A percentile compares a stretch with the other conserved stretches of the same genome.
These are phyloP conservation scores for Tanacetum coccineum DNA, from an alignment of 129 eudicot genomes.

Conservation along the genomic window DNA sequence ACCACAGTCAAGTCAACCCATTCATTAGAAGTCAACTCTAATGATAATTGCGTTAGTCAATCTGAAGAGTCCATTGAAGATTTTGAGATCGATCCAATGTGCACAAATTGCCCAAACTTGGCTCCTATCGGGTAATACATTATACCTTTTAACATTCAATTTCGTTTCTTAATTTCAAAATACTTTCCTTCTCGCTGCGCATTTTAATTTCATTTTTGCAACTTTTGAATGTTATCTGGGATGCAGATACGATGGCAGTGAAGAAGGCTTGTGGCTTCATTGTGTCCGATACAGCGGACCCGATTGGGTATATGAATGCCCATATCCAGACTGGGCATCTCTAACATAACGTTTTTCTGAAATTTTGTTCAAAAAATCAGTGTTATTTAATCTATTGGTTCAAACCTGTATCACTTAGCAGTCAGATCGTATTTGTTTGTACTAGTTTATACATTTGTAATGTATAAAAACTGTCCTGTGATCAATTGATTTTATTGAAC, in stretches of 20 bases:
- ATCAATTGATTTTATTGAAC: no score
- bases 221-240: not conserved
- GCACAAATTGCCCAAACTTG: slow-evolving; percentile 96
- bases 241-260: slow-evolving; percentile 76
- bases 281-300: slow-evolving; percentile 83
- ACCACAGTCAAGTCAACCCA: slow-evolving; percentile 35
- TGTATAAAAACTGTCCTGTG: not conserved
- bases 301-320: slow-evolving; percentile 91
- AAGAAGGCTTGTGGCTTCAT: slow-evolving; percentile 96
- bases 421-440: slow-evolving; percentile 7
- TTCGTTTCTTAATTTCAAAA: not conserved
- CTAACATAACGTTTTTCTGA: slow-evolving; percentile 25
- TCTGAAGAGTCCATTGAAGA: slow-evolving; percentile 40
- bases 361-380: not conserved
- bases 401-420: not conserved
- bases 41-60: slow-evolving; percentile 23
- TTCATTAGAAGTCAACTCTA: slow-evolving; percentile 20
- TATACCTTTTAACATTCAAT: no score
- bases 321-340: slow-evolving; percentile 81
- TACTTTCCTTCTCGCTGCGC: no score
- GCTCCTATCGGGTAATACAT: slow-evolving; percentile 94
- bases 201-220: not conserved
- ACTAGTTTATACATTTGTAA: not conserved
- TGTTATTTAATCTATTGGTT: not conserved
- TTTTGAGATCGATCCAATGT: slow-evolving; percentile 81